These are phyloP conservation scores for Knoxdaviesia proteae DNA, from an alignment of 2,329 filamentous ascomycete genomes.

Conservation along the genomic window DNA sequence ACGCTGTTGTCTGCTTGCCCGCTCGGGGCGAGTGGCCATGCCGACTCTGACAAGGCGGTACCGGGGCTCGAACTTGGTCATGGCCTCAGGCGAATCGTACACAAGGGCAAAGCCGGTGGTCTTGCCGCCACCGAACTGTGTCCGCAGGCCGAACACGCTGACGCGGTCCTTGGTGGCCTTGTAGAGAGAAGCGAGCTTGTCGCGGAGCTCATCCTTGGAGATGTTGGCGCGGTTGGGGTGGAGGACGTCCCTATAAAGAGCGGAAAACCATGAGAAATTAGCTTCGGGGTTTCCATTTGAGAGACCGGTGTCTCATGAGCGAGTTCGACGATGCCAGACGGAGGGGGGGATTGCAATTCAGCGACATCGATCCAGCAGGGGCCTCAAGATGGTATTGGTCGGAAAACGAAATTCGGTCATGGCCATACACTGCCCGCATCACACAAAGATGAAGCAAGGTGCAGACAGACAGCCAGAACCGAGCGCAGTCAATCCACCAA, in stretches of 20 bases:
- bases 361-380: no score
- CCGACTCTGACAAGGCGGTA: slow-evolving; percentile 93
- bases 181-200: slow-evolving; percentile 89
- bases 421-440: no score
- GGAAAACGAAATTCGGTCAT: no score
- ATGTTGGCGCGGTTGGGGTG: slow-evolving; percentile 97
- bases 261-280: slow-evolving; percentile 7
- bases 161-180: slow-evolving; percentile 96
- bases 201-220: slow-evolving; percentile 95
- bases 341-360: no score
- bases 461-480: no score
- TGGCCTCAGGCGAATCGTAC: slow-evolving; percentile 93
- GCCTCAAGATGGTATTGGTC: no score
- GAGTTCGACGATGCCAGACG: no score
- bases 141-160: slow-evolving; percentile 95
- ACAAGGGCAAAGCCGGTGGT: slow-evolving; percentile 96
- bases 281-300: neutral
- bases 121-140: slow-evolving; percentile 99
- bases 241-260: slow-evolving; percentile 69
- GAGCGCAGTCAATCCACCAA: no score
- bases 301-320: no score
- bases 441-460: no score
- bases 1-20: slow-evolving; percentile 97
- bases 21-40: slow-evolving; percentile 85
- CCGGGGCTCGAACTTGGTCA: slow-evolving; percentile 99